Base-by-base conservation (phyloP, 345 rosid species). In the Euphorbia lathyris region DNA sequence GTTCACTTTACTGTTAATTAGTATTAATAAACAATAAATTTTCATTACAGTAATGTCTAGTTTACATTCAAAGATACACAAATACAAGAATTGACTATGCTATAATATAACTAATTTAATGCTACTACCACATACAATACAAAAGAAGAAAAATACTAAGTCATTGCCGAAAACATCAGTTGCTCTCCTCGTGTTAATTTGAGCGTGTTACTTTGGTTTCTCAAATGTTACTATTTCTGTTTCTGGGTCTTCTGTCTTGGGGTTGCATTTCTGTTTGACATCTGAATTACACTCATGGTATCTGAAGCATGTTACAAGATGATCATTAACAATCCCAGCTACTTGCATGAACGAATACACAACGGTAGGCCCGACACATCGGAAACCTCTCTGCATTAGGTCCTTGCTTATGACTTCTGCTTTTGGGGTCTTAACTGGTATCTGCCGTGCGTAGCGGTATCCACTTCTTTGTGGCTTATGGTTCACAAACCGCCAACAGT, bases 331-430 rank as follows among this genome's bases (percentile, higher is more conserved):
- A 43, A 91, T 82, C 8, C 97, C 96, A 19, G 87, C 78, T 25
- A 76, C 95, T 75, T 94, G 97, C 93, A 91, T 83, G 90, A 91
- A 94, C 0, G 97, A 91, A 63, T 94, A 91, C 12, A 94, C 67
- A 29, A 88, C 87, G 0, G 93, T 87, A 0, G 98, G 97, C 19
- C 98, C 98, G n/a, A 94, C 95, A 9, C 91, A 91, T 8, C 91
- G 83, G 72, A 94, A 91, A 66, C 98, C 98, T 84, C 93, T 83
- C 79, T 63, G 94, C 96, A 91, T 93, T 82, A 93, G 78, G 68
- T 91, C 91, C 83, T 91, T 93, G 88, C 97, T 91, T 14, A 94
- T 81, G 58, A 82, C 58, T 75, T 91, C 98, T 23, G 97, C 92
- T 77, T 91, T 93, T 0, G 97, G 96, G 4, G 95, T 89, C 85